A percentile compares a stretch with the other conserved stretches of the same genome.
Evolutionary conservation across 768 basidiomycete species (phyloP).

Genomic region (Podaxis rugospora): DNA sequence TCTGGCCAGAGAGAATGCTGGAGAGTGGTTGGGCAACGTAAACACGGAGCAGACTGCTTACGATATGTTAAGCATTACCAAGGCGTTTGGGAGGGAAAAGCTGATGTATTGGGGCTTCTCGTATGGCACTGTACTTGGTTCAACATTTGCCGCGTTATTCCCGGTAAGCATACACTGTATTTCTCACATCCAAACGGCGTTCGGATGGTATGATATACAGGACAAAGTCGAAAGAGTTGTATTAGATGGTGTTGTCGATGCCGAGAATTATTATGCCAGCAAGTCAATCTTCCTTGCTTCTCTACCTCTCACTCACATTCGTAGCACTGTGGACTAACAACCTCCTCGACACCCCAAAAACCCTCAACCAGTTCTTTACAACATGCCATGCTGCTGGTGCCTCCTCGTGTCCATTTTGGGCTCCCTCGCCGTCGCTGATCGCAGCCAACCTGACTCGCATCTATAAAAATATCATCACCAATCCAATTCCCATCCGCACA

Average conservation of each 20-base stretch:
- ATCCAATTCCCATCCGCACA: slow-evolving; percentile 30
- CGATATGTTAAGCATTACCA: slow-evolving; percentile 32
- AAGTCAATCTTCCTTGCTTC: not conserved
- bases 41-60: slow-evolving; percentile 32
- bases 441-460: slow-evolving; percentile 29
- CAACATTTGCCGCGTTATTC: slow-evolving; percentile 19
- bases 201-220: slow-evolving; percentile 16
- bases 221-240: slow-evolving; percentile 33
- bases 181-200: not conserved
- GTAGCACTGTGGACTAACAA: slow-evolving; percentile 31
- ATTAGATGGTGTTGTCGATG: slow-evolving; percentile 37
- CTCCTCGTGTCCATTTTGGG: slow-evolving; percentile 31
- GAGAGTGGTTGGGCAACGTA: slow-evolving; percentile 25
- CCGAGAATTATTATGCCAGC: slow-evolving; percentile 36
- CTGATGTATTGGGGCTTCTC: slow-evolving; percentile 31
- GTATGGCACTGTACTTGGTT: slow-evolving; percentile 21
- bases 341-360: slow-evolving; percentile 33
- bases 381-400: slow-evolving; percentile 35
- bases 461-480: slow-evolving; percentile 24
- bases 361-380: slow-evolving; percentile 29
- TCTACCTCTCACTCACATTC: not conserved
- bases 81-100: slow-evolving; percentile 27
- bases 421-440: slow-evolving; percentile 28
- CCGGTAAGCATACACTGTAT: slow-evolving; percentile 13
- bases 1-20: slow-evolving; percentile 22